phyloP scores from a whole-genome alignment of 148 eudicot genomes.

The Suaeda aralocaspica region DNA sequence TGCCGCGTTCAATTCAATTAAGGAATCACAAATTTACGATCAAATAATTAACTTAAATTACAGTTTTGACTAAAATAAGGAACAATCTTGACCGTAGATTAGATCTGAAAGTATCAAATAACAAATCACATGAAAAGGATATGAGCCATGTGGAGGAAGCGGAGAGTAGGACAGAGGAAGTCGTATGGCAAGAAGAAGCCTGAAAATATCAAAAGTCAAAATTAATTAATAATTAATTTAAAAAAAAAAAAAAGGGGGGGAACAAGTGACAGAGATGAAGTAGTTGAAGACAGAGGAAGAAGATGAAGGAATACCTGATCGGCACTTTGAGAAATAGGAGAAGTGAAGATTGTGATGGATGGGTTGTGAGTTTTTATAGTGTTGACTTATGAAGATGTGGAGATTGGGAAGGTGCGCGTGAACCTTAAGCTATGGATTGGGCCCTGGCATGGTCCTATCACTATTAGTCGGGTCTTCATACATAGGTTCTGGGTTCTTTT shows the following conservation, averaged over 20 bases:
- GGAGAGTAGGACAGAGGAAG: background rate
- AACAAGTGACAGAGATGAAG: background rate
- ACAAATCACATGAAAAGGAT: conserved; percentile 26
- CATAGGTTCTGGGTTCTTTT: too few relatives aligned
- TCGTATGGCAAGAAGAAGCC: conserved; percentile 29
- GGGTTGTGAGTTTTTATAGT: too few relatives aligned
- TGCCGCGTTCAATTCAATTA: conserved; percentile 29
- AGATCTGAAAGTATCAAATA: background rate
- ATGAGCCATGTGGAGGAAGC: conserved; percentile 24
- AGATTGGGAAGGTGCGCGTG: too few relatives aligned
- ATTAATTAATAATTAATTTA: background rate
- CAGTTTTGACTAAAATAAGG: too few relatives aligned
- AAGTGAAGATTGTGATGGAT: too few relatives aligned
- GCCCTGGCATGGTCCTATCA: too few relatives aligned
- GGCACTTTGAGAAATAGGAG: conserved; percentile 17
- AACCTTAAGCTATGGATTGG: too few relatives aligned
- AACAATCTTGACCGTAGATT: background rate
- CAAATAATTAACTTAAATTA: too few relatives aligned
- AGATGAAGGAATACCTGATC: conserved; percentile 21
- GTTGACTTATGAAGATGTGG: too few relatives aligned
- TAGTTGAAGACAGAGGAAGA: background rate
- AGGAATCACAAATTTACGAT: background rate
- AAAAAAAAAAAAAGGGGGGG: background rate
- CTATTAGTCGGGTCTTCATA: too few relatives aligned
- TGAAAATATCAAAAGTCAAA: conserved; percentile 11